A percentile compares a stretch with the other conserved stretches of the same genome.
Evolutionary conservation across 768 basidiomycete species (phyloP).

Genomic region (Russula sp.): DNA sequence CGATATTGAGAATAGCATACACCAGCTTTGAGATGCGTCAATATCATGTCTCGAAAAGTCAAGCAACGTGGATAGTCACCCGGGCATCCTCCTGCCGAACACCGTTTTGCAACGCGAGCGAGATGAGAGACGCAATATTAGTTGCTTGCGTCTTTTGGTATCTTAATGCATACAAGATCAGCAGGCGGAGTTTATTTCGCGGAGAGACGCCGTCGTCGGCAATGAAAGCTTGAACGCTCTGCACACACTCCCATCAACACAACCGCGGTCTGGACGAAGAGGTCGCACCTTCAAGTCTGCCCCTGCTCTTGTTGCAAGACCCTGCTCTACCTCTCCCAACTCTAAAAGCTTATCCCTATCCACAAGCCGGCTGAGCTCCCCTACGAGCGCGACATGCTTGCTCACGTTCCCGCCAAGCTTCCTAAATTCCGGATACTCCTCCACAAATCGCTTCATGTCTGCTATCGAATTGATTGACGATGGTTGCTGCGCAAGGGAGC

Average conservation of each 20-base stretch:
- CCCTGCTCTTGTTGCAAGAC: conserved; percentile 86
- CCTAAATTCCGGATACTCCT: conserved; percentile 96
- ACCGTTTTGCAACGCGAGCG: conserved; percentile 68
- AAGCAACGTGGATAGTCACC: conserved; percentile 35
- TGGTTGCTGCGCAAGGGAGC: conserved; percentile 68
- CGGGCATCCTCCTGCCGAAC: conserved; percentile 70
- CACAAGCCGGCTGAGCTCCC: conserved; percentile 89
- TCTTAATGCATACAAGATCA: conserved; percentile 87
- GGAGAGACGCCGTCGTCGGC: conserved; percentile 59
- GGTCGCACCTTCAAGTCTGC: conserved; percentile 73
- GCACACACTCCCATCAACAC: conserved; percentile 5
- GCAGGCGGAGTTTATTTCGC: conserved; percentile 82
- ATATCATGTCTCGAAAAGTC: neutral
- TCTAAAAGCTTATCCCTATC: conserved; percentile 80
- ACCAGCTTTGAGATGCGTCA: conserved; percentile 58
- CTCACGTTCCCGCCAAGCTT: conserved; percentile 97
- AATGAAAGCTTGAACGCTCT: conserved; percentile 82
- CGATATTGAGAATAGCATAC: conserved; percentile 86
- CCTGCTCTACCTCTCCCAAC: conserved; percentile 93
- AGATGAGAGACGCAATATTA: conserved; percentile 77
- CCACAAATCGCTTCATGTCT: conserved; percentile 97
- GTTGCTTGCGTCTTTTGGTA: conserved; percentile 86
- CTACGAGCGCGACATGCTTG: conserved; percentile 96
- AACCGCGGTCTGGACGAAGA: neutral
- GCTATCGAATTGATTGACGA: conserved; percentile 86